Evolutionary conservation across 73 alveolate genomes (phyloP).

Genomic region (Paramecium primaurelia): DNA sequence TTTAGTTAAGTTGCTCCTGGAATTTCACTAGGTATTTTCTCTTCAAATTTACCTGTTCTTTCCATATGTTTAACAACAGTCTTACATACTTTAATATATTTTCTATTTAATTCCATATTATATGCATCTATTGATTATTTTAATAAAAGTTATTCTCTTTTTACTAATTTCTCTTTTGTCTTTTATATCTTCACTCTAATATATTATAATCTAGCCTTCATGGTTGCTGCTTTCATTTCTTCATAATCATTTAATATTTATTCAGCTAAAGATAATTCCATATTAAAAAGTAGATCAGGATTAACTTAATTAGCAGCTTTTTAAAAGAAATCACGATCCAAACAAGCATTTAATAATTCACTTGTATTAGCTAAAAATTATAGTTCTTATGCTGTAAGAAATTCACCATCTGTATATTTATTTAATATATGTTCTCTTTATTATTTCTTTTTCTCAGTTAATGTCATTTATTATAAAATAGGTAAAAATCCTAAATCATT

Average conservation of each 20-base stretch:
- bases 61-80: constrained; percentile 46
- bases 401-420: constrained; percentile 54
- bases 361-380: constrained; percentile 52
- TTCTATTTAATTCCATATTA: constrained; percentile 26
- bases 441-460: constrained; percentile 15
- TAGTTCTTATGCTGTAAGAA: constrained; percentile 54
- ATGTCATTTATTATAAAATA: constrained; percentile 2
- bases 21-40: constrained; percentile 30
- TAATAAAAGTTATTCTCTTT: not conserved
- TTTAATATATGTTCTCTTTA: constrained; percentile 46
- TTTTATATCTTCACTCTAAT: not conserved
- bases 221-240: constrained; percentile 49
- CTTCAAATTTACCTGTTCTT: constrained; percentile 52
- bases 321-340: constrained; percentile 49
- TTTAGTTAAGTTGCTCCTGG: constrained; percentile 48
- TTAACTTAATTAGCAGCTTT: constrained; percentile 47
- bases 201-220: constrained; percentile 30
- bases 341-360: constrained; percentile 59
- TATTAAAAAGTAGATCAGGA: constrained; percentile 1
- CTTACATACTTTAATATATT: constrained; percentile 16
- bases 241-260: constrained; percentile 33
- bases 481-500: constrained; percentile 56
- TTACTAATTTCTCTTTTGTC: not conserved
- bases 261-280: constrained; percentile 57
- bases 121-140: not conserved